Evolutionary conservation across 257 asterid species (phyloP).

Genomic region (Solanum paucissectum): DNA sequence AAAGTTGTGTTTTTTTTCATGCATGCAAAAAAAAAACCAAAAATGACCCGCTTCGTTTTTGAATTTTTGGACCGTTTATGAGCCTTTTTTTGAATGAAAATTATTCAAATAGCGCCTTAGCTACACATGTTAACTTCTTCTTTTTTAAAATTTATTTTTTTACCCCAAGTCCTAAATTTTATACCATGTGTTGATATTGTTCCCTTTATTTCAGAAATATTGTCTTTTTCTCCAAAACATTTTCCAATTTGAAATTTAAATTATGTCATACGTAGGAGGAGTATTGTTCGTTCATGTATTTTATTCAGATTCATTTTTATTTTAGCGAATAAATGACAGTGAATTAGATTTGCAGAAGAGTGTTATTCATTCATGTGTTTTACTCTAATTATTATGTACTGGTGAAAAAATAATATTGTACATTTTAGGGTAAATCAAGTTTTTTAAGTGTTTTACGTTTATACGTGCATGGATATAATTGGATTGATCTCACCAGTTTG

Average conservation of each 20-base stretch:
- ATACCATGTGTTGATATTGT: not conserved
- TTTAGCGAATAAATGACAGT: not conserved
- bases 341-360: not conserved
- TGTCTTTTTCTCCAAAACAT: not conserved
- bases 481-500: not conserved
- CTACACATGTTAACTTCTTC: not conserved
- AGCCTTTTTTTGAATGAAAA: not conserved
- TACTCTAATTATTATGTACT: not conserved
- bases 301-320: not conserved
- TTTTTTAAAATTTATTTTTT: not conserved
- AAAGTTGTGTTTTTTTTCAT: not conserved
- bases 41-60: slow-evolving; percentile 31
- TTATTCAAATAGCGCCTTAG: not conserved
- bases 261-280: not conserved
- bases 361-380: not conserved
- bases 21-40: not conserved
- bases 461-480: not conserved
- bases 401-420: not conserved
- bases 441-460: not conserved
- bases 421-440: not conserved
- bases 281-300: not conserved
- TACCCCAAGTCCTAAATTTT: not conserved
- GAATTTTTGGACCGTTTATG: slow-evolving; percentile 42
- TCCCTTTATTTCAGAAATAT: not conserved
- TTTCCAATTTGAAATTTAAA: not conserved